Evolutionary conservation across 306 rosid species (phyloP).

Genomic region (Heteromeles arbutifolia): DNA sequence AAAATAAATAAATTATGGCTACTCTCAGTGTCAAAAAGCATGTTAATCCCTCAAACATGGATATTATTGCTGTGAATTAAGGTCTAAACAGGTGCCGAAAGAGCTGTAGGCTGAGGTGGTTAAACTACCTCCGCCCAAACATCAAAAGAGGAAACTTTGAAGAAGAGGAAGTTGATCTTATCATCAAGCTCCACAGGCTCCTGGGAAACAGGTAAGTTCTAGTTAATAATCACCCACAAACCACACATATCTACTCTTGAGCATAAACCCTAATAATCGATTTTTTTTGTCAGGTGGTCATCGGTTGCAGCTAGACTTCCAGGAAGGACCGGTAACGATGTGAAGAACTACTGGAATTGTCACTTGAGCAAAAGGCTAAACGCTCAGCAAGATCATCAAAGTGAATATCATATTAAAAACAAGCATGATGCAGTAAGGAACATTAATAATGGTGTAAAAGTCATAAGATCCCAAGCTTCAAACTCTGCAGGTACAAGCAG

Average conservation of each 20-base stretch:
- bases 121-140: slow-evolving; percentile 60
- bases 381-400: slow-evolving; percentile 22
- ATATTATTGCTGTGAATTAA: slow-evolving; percentile 10
- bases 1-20: too few relatives aligned
- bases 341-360: slow-evolving; percentile 68
- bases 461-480: slow-evolving; percentile 20
- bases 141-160: slow-evolving; percentile 55
- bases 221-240: background rate
- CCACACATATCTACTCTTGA: background rate
- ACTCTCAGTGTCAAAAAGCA: too few relatives aligned
- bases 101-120: slow-evolving; percentile 63
- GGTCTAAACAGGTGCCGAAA: slow-evolving; percentile 58
- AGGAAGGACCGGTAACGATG: slow-evolving; percentile 65
- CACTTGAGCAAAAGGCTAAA: slow-evolving; percentile 47
- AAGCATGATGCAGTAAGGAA: background rate
- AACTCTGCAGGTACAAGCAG: slow-evolving; percentile 10
- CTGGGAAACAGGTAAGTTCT: slow-evolving; percentile 49
- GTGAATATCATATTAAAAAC: background rate
- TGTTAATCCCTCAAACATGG: background rate
- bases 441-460: background rate
- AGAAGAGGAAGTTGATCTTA: slow-evolving; percentile 49
- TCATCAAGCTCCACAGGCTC: slow-evolving; percentile 48
- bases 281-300: slow-evolving; percentile 47
- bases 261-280: background rate
- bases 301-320: slow-evolving; percentile 57